A percentile compares a stretch with the other conserved stretches of the same genome.
These are phyloP conservation scores for Durio zibethinus DNA, from an alignment of 345 rosid genomes.

Conservation along the genomic window DNA sequence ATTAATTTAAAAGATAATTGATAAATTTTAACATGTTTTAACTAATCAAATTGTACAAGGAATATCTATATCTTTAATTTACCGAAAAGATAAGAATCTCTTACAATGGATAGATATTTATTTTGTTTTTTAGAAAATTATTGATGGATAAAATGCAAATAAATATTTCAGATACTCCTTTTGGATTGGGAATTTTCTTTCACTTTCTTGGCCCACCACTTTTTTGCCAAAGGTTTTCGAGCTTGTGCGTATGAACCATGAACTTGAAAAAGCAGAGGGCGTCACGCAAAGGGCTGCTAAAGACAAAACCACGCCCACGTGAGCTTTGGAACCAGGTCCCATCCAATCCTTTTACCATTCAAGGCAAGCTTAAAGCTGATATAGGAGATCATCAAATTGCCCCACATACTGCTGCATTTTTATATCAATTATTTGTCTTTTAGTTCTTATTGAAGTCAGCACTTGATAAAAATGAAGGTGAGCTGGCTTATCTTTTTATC, in stretches of 20 bases:
- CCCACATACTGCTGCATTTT: not conserved
- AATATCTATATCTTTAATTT: not conserved
- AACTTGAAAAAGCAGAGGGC: conserved; percentile 10
- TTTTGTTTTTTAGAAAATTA: not conserved
- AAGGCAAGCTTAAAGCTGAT: not conserved
- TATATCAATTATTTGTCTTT: not conserved
- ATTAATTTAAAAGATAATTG: too few species aligned
- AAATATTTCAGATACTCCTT: not conserved
- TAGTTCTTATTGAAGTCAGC: not conserved
- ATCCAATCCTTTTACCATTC: not conserved
- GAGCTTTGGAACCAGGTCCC: not conserved
- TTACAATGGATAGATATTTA: not conserved
- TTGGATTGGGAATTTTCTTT: not conserved
- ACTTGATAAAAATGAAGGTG: not conserved
- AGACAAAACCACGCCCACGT: not conserved
- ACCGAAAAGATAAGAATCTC: not conserved
- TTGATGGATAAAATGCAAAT: not conserved
- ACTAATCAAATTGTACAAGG: not conserved
- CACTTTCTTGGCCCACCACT: not conserved
- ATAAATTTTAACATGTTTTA: not conserved
- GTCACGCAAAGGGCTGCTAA: conserved; percentile 11
- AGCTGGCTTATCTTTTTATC: not conserved
- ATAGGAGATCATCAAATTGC: not conserved
- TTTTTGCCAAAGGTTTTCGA: not conserved
- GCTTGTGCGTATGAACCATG: conserved; percentile 8